These are phyloP conservation scores for Anthracocystis panici-leucophaei DNA, from an alignment of 1,284 basidiomycete species.

Conservation along the genomic window DNA sequence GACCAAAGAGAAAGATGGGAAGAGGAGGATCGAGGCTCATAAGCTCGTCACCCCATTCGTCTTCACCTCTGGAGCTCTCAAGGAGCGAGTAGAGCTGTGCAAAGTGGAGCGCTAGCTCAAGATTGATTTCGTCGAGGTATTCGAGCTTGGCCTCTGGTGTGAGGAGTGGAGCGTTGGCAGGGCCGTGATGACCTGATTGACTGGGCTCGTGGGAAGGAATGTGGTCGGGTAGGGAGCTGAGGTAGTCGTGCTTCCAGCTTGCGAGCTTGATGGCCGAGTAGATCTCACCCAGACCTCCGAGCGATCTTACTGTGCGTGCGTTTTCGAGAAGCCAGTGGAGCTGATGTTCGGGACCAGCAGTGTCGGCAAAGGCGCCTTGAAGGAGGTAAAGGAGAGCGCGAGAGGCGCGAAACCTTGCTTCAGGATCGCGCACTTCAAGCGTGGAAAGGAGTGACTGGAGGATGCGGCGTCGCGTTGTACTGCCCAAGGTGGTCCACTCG, in stretches of 20 bases:
- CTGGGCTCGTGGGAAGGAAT: constrained; percentile 45
- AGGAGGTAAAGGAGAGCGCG: constrained; percentile 61
- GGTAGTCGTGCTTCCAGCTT: constrained; percentile 82
- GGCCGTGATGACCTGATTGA: constrained; percentile 35
- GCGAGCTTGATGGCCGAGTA: constrained; percentile 91
- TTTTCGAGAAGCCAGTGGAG: constrained; percentile 96
- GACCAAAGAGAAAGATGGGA: constrained; percentile 89
- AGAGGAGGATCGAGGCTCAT: constrained; percentile 86
- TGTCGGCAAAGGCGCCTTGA: constrained; percentile 89
- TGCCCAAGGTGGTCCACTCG: constrained; percentile 61
- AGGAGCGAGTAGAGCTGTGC: constrained; percentile 69
- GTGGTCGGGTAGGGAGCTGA: constrained; percentile 66
- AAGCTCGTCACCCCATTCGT: constrained; percentile 63
- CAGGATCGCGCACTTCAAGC: constrained; percentile 63
- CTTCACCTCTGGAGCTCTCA: constrained; percentile 62
- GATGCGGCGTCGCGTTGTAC: constrained; percentile 53
- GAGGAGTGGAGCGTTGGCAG: constrained; percentile 50
- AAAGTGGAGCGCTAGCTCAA: constrained; percentile 67
- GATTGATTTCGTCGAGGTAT: constrained; percentile 67
- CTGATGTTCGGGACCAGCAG: constrained; percentile 90
- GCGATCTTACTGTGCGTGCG: constrained; percentile 83
- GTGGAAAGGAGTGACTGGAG: constrained; percentile 59
- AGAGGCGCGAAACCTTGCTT: constrained; percentile 56
- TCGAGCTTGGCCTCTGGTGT: constrained; percentile 66
- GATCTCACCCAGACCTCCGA: constrained; percentile 85